Evolutionary conservation across 768 basidiomycete species (phyloP).

Genomic region (Pholiota molesta): DNA sequence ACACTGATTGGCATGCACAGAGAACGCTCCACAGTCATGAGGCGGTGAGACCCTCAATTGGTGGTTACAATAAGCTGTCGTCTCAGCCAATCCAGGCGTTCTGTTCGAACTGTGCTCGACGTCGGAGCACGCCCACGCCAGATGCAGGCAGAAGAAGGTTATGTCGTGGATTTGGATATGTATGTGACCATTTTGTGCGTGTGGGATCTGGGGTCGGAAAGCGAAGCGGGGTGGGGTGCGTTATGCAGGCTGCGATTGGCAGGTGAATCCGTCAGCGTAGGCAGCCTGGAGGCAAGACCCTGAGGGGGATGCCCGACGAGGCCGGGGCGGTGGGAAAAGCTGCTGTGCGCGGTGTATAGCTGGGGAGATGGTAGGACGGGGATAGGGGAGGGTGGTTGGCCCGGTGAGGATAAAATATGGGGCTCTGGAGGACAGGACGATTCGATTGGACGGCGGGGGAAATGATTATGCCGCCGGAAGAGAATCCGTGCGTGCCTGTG

Average conservation of each 20-base stretch:
- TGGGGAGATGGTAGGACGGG: neutral
- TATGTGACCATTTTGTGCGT: too few species aligned
- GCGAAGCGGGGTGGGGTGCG: too few species aligned
- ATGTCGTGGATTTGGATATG: too few species aligned
- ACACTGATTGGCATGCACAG: neutral
- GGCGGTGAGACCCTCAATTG: constrained; percentile 24
- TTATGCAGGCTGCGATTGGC: neutral
- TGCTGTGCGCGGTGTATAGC: neutral
- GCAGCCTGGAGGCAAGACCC: neutral
- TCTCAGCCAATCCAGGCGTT: too few species aligned
- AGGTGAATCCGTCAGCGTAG: neutral
- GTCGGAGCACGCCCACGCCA: too few species aligned
- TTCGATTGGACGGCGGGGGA: neutral
- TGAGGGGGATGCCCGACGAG: neutral
- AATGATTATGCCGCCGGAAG: constrained; percentile 1
- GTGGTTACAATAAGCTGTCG: neutral
- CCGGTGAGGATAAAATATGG: too few species aligned
- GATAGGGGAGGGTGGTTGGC: neutral
- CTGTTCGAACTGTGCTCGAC: too few species aligned
- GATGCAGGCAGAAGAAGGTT: too few species aligned
- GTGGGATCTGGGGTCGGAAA: too few species aligned
- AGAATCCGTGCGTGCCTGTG: constrained; percentile 35
- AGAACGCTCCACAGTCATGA: constrained; percentile 39
- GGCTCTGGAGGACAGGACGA: too few species aligned
- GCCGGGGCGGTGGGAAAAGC: neutral